phyloP scores from a whole-genome alignment of 2,329 filamentous ascomycete genomes.

The Penicillium sp. region DNA sequence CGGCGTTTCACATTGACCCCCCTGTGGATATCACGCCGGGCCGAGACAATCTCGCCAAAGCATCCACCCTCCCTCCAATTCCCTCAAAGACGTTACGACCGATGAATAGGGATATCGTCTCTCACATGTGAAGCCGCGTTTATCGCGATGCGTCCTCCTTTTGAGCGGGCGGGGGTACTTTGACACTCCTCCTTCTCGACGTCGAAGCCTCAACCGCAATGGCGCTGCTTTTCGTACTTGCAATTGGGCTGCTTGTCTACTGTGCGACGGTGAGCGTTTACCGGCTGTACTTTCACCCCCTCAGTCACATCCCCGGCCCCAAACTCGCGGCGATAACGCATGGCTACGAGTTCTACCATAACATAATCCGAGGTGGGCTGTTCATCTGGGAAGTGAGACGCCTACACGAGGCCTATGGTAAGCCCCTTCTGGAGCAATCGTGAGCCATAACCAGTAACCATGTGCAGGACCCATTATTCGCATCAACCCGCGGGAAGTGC shows the following conservation, averaged over 20 bases:
- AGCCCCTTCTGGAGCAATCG: not conserved
- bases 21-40: too few species aligned
- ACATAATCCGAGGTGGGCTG: not conserved
- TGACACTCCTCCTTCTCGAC: not conserved
- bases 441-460: not conserved
- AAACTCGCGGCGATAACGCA: not conserved
- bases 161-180: not conserved
- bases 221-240: not conserved
- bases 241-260: not conserved
- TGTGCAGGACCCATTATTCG: constrained; percentile 11
- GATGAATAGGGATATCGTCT: too few species aligned
- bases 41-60: too few species aligned
- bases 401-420: constrained; percentile 5
- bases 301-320: constrained; percentile 5
- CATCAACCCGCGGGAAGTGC: constrained; percentile 11
- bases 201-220: not conserved
- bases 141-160: not conserved
- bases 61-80: too few species aligned
- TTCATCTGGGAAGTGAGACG: not conserved
- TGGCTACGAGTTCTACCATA: constrained; percentile 12
- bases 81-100: too few species aligned
- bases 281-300: constrained; percentile 5
- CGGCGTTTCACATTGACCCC: too few species aligned
- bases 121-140: too few species aligned
- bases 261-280: not conserved